Base-by-base conservation (phyloP, 164 flowering plant species). In the Magnolia changhungtana region DNA sequence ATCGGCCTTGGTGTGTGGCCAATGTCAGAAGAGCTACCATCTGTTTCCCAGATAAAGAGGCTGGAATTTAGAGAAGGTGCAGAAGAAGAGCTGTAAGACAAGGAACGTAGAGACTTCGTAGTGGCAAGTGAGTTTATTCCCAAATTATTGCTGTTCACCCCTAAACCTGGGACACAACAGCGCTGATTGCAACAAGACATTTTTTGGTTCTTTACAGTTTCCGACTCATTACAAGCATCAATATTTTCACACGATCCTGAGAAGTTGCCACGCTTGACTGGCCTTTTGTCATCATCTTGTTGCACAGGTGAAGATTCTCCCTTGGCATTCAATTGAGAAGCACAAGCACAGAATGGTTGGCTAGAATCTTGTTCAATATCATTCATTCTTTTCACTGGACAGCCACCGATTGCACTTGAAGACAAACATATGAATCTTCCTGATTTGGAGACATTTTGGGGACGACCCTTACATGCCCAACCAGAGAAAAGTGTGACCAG, bases 381-480 rank as follows among this genome's bases (percentile, higher is more conserved):
- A 31, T 74, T 75, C 79, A 83, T 68, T 65, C 65, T 76, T 80
- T 80, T 85, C 31, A 84, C 86, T 63, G 87, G 85, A 83, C 92
- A 94, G 77, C 93, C 84, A 68, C 90, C 92, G 76, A 76, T 74
- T 37, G 85, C 85, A 78, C 81, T 75, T 69, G 91, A 85, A 72
- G 95, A 89, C 80, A 92, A 84, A 81, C 98, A 93, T 27, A 65
- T 49, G 51, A 78, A 78, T 29, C 67, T 50, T 73, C 72, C 80
- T 45, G 73, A 59, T 29, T 67, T 68, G n/a, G 72, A 67, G 59
- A 79, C 76, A 72, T 84, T 85, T 71, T 79, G 74, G 52, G 83
- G 64, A 68, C 86, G 89, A 77, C 95, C 97, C 83, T 93, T 95
- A 85, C 97, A 92, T 67, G 97, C 99, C 99, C 99, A 95, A 67